Base-by-base conservation (phyloP, 2,329 filamentous ascomycete genomes). In the Fusarium brevicatenulatum region DNA sequence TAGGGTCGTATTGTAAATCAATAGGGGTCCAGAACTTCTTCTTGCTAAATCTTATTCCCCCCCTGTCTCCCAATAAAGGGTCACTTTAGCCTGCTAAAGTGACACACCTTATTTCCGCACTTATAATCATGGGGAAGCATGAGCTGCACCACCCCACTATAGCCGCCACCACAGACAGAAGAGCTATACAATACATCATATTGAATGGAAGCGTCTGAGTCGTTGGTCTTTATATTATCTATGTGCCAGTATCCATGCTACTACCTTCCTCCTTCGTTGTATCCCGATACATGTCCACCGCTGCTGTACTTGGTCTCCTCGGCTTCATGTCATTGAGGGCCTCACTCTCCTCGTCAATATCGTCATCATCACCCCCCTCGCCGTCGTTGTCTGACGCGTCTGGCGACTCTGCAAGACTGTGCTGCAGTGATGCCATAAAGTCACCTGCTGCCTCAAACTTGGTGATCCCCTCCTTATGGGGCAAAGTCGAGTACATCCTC, bases 241-340 rank as follows among this genome's bases (percentile, higher is more conserved):
- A 79, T 47, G 72, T 77, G 40, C 70, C 72, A 43, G 68, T 70
- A 61, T 70, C 65, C 37, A 63, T 68, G 21, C 34, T 49, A n/a
- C 39, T 49, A 36, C 68, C 63, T 58, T 78, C 76, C 37, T 67
- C 73, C 36, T 62, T 68, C n/a, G 55, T 65, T 28, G 76, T 75
- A 39, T 78, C 74, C 53, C 79, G 86, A 78, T 90, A 89, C 46
- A 90, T 81, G 10, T 76, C 74, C 19, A 80, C 83, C 52, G 83
- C 85, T 53, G 89, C 85, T 37, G 89, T 80, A 71, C 91, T 92
- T 66, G 85, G 85, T 66, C 90, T 85, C 75, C 88, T 82, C 7
- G 88, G 86, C 32, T 86, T 83, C 54, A 83, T 81, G 55, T 88
- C 87, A 42, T 75, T 77, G 28, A 91, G 82, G 25, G 87, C 85